Evolutionary conservation across 2,329 filamentous ascomycete genomes (phyloP), one percentile per base, ranked within the genome.

Genomic region (Arthrobotrys iridis): DNA sequence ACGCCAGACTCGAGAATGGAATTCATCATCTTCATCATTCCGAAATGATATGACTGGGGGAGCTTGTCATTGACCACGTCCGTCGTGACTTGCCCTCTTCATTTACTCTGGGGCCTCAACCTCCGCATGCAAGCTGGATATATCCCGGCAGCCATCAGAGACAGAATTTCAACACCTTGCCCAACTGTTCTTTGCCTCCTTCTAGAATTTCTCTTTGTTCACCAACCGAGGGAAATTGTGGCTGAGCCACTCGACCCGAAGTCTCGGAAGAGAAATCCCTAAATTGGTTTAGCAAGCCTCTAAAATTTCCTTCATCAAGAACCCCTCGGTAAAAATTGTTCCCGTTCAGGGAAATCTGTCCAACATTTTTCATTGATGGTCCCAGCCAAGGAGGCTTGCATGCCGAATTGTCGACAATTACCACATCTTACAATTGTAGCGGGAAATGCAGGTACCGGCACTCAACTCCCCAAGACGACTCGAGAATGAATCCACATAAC

Each of bases 231-330:
- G 43, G 43, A 40, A 20, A 37, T 18, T 8, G 68, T 73, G 68
- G 68, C 68, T 73, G 68, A 60, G 68, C 55, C 50, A 24, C 48
- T 45, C 52, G 22, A 72, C 20, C 48, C 68, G 68, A 73, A 37
- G 60, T 28, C 43, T 59, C 68, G 30, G n/a, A n/a, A 65, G 60
- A 60, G 4, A 60, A 59, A 65, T 52, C 22, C 68, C 68, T 35
- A 1, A 60, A 60, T 22, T 10, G 52, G 68, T 4, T 24, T 73
- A 73, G 68, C 46, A n/a, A 2, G 3, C 13, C 22, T 22, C 1
- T 2, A 43, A 64, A 18, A 6, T 26, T 45, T 15, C 35, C 22
- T 41, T 28, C 13, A 24, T 64, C 41, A 46, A 37, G 37, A n/a
- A 18, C 26, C 30, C 68, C 60, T 57, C 26, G 43, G 33, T n/a